Evolutionary conservation across 768 basidiomycete genomes (phyloP), one percentile per base, ranked within the genome.

Genomic region (Pisolithus albus): DNA sequence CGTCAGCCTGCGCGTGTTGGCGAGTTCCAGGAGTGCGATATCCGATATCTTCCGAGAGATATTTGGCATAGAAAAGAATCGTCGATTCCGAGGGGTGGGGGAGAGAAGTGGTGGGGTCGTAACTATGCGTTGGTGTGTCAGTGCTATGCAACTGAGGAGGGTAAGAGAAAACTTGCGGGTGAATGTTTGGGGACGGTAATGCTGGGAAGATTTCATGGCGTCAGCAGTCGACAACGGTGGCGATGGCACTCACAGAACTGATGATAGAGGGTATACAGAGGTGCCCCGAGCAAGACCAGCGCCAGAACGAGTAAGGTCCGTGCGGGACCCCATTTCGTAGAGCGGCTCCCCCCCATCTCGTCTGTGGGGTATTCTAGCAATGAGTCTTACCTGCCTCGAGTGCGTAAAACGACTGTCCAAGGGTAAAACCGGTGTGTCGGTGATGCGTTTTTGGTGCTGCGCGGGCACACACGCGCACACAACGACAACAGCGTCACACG

Each of bases 21-120:
- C 76, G 75, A 0, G 93, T 92, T 1, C 95, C 95, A 9, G 95
- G 89, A 0, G 89, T 96, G 45, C 95, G 77, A 69, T 83, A 97
- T 1, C 93, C 94, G 43, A 93, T 91, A 5, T 80, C 83, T 62
- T 93, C 92, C 0, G 92, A 90, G 7, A 92, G 78, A 52, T 83
- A 67, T 56, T 77, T 80, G 3, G 83, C 79, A 43, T 82, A 71
- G 6, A 71, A 74, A 3, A 89, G 77, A 47, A 91, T 85, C 13
- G 77, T 78, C 0, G 77, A 62, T 64, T 90, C 88, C 0, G 87
- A 88, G 23, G 88, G 78, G 59, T 86, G 84, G 4, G 87, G 84
- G 3, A 81, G 66, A 32, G 72, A 69, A 0, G 83, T 88, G 10
- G 59, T 52, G 5, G 83, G 74, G 64, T 88, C 64, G 45, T 70